Base-by-base conservation (phyloP, 306 rosid species). In the Gastrolobium bilobum region DNA sequence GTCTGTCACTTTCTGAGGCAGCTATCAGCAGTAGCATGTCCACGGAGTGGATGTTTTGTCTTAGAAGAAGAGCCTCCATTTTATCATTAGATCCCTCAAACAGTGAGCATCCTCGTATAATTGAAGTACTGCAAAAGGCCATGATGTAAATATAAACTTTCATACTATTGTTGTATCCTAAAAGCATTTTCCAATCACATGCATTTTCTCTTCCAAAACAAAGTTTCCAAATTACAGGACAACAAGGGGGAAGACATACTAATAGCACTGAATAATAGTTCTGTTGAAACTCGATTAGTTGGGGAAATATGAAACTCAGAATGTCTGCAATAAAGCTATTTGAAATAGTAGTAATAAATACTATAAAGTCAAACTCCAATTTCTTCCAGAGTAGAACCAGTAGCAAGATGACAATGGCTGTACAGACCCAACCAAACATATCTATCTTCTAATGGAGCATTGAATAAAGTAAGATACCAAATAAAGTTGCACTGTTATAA, bases 21-120 rank as follows among this genome's bases (percentile, higher is more conserved):
- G 99, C 98, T 81, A 95, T 72, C 68, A 95, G 72, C 54, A 95
- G 68, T 62, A 95, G 82, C 71, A 95, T 93, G 81, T 95, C 99
- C 8, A 91, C 97, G 0, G 99, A 98, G 75, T 91, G 97, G 66
- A 93, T 93, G 42, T 95, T 83, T 75, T 86, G 96, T 84, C 65
- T 70, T 59, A 95, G 80, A 79, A 95, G 80, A 79, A 95, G 99
- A 72, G 94, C 92, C 73, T 92, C 93, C 99, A 95, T 91, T 82
- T 93, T 92, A 54, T 89, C 95, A 76, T 95, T 92, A 59, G 99
- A 30, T 20, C 98, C 98, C 53, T 95, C 99, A 7, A 20, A 93
- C 99, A 0, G 97, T 98, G 0, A 95, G 98, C 99, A 95, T 95
- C n/a, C 98, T 98, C 99, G 93, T 95, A 78, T 95, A 95, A 65